Conservation (phyloP, 2,329 filamentous ascomycete species). For the Aspergillus uvarum region DNA sequence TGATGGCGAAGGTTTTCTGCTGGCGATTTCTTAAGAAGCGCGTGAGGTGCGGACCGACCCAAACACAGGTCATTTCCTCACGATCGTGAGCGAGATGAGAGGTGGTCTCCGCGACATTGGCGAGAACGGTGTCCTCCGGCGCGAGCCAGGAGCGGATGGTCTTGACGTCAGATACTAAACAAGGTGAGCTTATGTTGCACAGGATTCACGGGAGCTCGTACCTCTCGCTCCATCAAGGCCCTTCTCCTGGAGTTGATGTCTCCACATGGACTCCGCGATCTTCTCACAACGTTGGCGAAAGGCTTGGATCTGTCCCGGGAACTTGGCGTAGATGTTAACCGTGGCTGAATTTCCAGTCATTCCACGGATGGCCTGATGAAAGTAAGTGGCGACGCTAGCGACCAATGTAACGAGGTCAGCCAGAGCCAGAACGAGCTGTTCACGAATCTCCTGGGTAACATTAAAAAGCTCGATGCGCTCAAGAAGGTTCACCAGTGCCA, state of each 20-base stretch:
- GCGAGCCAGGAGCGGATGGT: constrained; percentile 42
- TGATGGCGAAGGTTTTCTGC: constrained; percentile 47
- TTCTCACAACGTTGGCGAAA: constrained; percentile 38
- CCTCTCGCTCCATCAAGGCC: constrained; percentile 32
- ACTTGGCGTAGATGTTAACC: constrained; percentile 41
- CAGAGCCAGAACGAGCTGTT: constrained; percentile 45
- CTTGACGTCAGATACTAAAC: constrained; percentile 31
- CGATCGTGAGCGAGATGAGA: constrained; percentile 43
- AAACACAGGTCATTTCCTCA: constrained; percentile 55
- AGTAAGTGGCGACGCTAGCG: constrained; percentile 36
- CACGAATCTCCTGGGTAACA: constrained; percentile 49
- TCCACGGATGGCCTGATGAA: constrained; percentile 32
- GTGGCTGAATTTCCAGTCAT: constrained; percentile 25
- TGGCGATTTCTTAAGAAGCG: constrained; percentile 49
- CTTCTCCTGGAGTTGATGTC: constrained; percentile 37
- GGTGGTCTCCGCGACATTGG: constrained; percentile 45
- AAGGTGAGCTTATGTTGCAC: not conserved
- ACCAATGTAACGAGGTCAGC: constrained; percentile 38
- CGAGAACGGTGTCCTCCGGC: constrained; percentile 49
- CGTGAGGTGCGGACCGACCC: constrained; percentile 52
- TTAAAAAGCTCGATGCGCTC: constrained; percentile 50
- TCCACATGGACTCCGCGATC: constrained; percentile 43
- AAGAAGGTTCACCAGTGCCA: constrained; percentile 44
- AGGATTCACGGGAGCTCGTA: constrained; percentile 6
- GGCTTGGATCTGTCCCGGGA: constrained; percentile 36